Evolutionary conservation across 441 rosid species (phyloP), one percentile per base, ranked within the genome.

Genomic region (Corymbia citriodora): DNA sequence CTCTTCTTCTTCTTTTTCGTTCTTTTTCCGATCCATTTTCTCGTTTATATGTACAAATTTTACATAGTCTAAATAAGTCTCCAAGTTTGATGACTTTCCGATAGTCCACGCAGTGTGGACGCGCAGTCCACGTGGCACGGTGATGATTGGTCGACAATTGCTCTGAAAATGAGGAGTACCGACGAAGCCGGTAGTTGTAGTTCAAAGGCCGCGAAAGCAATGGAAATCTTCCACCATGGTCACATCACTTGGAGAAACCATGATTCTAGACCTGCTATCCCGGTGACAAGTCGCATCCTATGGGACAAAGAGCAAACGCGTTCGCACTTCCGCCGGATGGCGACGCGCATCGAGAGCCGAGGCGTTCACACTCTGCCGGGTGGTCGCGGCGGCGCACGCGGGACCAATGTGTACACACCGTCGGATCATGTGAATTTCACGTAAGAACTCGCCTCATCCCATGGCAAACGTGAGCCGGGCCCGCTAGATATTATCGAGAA

Each of bases 341-440:
- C 7, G 25, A 59, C 0, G 65, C n/a, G 65, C 65, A 2, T 59
- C 7, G 1, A 59, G n/a, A 59, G 14, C 23, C 0, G 3, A 59
- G 14, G 14, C n/a, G n/a, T 25, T 59, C n/a, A 59, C 25, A 59
- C 1, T 25, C 65, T 25, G n/a, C 25, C 1, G 65, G n/a, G 45
- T 40, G 45, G 40, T 36, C 40, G 40, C 40, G 40, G 45, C 45
- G 45, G 45, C 45, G 45, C 45, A 40, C 45, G 6, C 6, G 45
- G n/a, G 3, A 10, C 3, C 7, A 59, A 25, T 59, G 0, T 6
- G 5, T 1, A 0, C 2, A 14, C 25, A 29, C 14, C 7, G 11
- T 25, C 5, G n/a, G 11, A 59, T 59, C n/a, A 3, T 59, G 11
- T 59, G 14, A 10, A 25, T 10, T 59, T 59, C n/a, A 10, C 0